Evolutionary conservation across 306 rosid genomes (phyloP), one percentile per base, ranked within the genome.

Genomic region (Heteromeles arbutifolia): DNA sequence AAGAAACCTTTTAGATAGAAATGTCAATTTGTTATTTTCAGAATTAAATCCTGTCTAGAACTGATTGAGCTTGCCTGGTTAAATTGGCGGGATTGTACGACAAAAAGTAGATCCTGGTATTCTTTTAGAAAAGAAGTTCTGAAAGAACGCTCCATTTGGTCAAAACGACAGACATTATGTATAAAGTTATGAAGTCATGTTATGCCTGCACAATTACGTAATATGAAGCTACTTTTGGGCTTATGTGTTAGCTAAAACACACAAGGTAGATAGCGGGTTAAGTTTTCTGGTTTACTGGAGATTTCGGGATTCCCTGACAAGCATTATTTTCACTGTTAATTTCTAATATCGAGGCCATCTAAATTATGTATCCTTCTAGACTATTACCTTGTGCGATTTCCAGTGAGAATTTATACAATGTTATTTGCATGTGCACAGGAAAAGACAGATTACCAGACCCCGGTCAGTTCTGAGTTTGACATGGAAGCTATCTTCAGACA

Each of bases 401-500:
- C 13, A 9, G 22, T 77, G n/a, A 61, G 78, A 37, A 54, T 39
- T 64, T 45, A 63, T 56, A 80, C 76, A 67, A 63, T 76, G 62
- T 59, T 82, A 39, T 57, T 45, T 75, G 26, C 39, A 44, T 44
- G 11, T 78, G 78, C 54, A 72, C 91, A 95, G 97, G 69, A 92
- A 92, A 81, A 88, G 76, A 76, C 93, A 89, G 86, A 95, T 90
- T 74, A 90, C 89, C 81, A 92, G 77, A 83, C 98, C 97, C 29
- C 84, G 81, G 80, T 90, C 98, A 45, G 89, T 95, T 80, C 92
- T 37, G 89, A 53, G 29, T 78, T 70, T 69, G 95, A 95, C 79
- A 92, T 90, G 86, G 95, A 90, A 77, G 90, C 86, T 15, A 44
- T 92, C 68, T 95, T 87, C 78, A 86, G 66, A 81, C 86, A 85